phyloP scores from a whole-genome alignment of 73 alveolate genomes.

The Tetrahymena malaccensis region DNA sequence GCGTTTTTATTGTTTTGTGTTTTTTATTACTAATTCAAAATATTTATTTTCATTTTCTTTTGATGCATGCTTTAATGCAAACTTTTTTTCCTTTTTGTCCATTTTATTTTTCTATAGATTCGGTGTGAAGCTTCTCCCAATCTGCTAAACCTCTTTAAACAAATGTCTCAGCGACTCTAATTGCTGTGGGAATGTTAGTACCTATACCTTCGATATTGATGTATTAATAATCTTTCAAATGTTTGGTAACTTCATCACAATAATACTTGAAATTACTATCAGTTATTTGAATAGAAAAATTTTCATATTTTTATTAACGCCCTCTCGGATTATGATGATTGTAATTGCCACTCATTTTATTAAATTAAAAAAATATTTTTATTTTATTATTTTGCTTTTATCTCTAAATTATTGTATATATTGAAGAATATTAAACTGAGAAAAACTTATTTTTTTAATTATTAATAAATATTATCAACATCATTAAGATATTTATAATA shows the following conservation, averaged over 20 bases:
- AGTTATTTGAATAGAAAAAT: not conserved
- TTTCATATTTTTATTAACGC: not conserved
- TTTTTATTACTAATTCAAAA: not conserved
- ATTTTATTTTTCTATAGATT: not conserved
- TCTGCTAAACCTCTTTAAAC: not conserved
- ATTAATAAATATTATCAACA: not conserved
- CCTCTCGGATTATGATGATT: not conserved
- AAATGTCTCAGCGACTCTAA: not conserved
- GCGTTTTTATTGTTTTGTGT: not conserved
- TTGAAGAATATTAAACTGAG: not conserved
- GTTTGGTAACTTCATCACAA: not conserved
- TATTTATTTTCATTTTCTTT: not conserved
- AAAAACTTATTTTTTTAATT: not conserved
- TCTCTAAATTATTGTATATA: not conserved
- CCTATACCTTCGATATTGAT: not conserved
- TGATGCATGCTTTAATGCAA: not conserved
- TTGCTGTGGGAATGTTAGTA: not conserved
- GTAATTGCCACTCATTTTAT: not conserved
- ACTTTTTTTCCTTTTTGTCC: not conserved
- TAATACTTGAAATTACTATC: not conserved
- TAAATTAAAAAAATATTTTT: not conserved
- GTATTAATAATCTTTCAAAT: not conserved
- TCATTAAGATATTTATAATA: not conserved
- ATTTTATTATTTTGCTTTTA: not conserved
- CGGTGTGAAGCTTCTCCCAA: not conserved